Evolutionary conservation across 2,329 filamentous ascomycete species (phyloP), one percentile per base, ranked within the genome.

Genomic region (Pseudomassariella vexata): DNA sequence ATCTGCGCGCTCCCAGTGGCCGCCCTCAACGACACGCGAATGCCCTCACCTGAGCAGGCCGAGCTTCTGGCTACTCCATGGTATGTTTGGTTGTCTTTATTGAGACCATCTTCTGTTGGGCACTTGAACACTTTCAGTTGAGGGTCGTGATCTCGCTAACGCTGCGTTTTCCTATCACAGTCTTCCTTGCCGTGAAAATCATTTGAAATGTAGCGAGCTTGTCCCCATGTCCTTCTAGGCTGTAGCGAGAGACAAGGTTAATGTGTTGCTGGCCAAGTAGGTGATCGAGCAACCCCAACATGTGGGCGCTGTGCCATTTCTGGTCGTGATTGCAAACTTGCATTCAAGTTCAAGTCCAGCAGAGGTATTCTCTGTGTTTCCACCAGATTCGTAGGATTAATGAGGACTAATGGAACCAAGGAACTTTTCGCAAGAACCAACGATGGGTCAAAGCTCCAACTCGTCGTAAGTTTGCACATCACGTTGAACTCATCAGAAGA

Each of bases 151-250:
- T 27, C 17, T 21, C 6, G 30, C 20, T 32, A 18, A 24, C 24
- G 18, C 18, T 33, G 15, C 3, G 5, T 21, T 37, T 30, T 31
- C 22, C 24, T 31, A 24, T 11, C 23, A 35, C 44, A 68, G 64
- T 44, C 56, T 63, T 44, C 64, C 60, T 28, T 69, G 65, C 47
- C 62, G 65, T 39, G 59, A 65, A 36, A 60, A 66, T 42, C 65
- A 68, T 44, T 46, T 68, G 11, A 66, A 62, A 54, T 69, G 65
- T n/a, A n/a, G n/a, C 63, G 31, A 48, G 61, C n/a, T n/a, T n/a
- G n/a, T n/a, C n/a, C n/a, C n/a, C n/a, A n/a, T n/a, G n/a, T n/a
- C n/a, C n/a, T n/a, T n/a, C n/a, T n/a, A n/a, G n/a, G n/a, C n/a
- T n/a, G 22, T 28, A 24, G n/a, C 34, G 17, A 24, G 25, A 22